Conservation (phyloP, 2,329 filamentous ascomycete genomes). For the Neoarthrinium moseri region DNA sequence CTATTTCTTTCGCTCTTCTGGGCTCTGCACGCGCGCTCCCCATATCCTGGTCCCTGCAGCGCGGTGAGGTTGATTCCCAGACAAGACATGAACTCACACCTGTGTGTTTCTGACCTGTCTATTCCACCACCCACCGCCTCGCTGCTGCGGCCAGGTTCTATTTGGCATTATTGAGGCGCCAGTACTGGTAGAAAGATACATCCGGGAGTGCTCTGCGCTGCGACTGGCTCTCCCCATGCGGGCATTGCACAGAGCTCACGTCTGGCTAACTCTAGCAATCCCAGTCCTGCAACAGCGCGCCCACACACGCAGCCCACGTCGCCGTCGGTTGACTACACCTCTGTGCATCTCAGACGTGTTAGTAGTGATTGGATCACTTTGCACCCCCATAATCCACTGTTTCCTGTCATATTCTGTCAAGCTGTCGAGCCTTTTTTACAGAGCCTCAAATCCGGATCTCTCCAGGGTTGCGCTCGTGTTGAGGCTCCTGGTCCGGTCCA, state of each 20-base stretch:
- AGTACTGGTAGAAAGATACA: background rate
- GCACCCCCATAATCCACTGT: background rate
- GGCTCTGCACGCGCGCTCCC: background rate
- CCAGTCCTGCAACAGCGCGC: background rate
- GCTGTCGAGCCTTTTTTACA: background rate
- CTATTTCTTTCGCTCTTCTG: background rate
- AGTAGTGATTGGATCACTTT: background rate
- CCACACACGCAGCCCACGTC: background rate
- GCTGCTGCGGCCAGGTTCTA: background rate
- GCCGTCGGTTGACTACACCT: background rate
- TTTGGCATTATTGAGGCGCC: slow-evolving; percentile 1
- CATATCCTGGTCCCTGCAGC: background rate
- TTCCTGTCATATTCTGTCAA: slow-evolving; percentile 3
- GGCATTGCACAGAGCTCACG: background rate
- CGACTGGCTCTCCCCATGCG: background rate
- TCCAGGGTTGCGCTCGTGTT: background rate
- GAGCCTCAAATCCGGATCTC: background rate
- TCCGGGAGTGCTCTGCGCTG: background rate
- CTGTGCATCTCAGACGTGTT: background rate
- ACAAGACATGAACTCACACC: slow-evolving; percentile 6
- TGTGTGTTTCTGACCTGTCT: slow-evolving; percentile 10
- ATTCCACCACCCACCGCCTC: slow-evolving; percentile 9
- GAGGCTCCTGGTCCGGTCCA: background rate
- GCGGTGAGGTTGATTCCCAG: background rate
- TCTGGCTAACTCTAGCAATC: background rate